Percentiles rank a stretch among this genome's conserved stretches.
These are phyloP conservation scores for Termitomyces titanicus DNA, from an alignment of 768 basidiomycete genomes.

Conservation along the genomic window DNA sequence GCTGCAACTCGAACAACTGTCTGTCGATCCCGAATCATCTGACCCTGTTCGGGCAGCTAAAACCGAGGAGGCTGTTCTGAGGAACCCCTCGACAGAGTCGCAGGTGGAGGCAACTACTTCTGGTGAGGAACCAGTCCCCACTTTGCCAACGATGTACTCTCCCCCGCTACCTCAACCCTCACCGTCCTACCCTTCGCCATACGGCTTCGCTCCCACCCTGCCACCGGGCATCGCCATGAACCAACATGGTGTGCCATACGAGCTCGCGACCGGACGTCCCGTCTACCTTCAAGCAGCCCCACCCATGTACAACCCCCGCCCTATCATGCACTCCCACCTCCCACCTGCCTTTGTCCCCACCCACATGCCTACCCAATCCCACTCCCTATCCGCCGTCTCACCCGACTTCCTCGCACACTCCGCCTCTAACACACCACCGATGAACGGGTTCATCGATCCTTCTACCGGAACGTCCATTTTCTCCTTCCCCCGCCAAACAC, in stretches of 20 bases:
- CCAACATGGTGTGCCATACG: slow-evolving; percentile 77
- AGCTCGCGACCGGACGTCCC: slow-evolving; percentile 77
- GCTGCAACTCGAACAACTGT: slow-evolving; percentile 38
- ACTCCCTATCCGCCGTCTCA: slow-evolving; percentile 34
- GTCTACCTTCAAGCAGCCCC: slow-evolving; percentile 66
- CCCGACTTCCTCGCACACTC: slow-evolving; percentile 57
- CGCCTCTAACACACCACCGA: slow-evolving; percentile 56
- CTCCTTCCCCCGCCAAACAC: slow-evolving; percentile 66
- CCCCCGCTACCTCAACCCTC: slow-evolving; percentile 42
- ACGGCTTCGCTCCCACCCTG: slow-evolving; percentile 55
- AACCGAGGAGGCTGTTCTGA: slow-evolving; percentile 48
- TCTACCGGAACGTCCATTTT: slow-evolving; percentile 68
- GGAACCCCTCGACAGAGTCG: slow-evolving; percentile 29
- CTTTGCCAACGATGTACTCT: slow-evolving; percentile 40
- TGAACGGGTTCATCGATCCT: slow-evolving; percentile 64
- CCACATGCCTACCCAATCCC: slow-evolving; percentile 58
- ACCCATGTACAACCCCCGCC: slow-evolving; percentile 66
- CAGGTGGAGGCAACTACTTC: slow-evolving; percentile 17
- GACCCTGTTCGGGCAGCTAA: slow-evolving; percentile 35
- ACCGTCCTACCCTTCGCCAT: slow-evolving; percentile 67
- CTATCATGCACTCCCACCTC: slow-evolving; percentile 54
- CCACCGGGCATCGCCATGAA: slow-evolving; percentile 73
- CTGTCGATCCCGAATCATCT: slow-evolving; percentile 27
- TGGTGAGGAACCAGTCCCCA: slow-evolving; percentile 33
- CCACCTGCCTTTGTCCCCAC: slow-evolving; percentile 54